Evolutionary conservation across 805 yeast species (phyloP).

Genomic region (Saccharomyces eubayanus): DNA sequence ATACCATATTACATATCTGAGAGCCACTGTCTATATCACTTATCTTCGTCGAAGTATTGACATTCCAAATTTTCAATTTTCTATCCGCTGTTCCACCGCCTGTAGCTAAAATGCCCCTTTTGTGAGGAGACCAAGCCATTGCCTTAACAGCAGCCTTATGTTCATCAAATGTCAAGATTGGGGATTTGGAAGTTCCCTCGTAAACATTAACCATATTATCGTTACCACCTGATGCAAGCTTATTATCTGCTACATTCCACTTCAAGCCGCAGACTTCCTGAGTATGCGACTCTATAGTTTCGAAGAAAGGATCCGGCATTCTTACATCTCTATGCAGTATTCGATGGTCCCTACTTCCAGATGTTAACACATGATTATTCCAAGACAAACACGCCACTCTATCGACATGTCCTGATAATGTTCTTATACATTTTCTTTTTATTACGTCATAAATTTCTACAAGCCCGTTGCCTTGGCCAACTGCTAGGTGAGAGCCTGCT

Average conservation of each 20-base stretch:
- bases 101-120: constrained; percentile 82
- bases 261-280: constrained; percentile 95
- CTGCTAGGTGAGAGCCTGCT: constrained; percentile 87
- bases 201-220: constrained; percentile 80
- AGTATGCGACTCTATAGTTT: constrained; percentile 62
- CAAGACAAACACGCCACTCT: constrained; percentile 86
- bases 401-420: constrained; percentile 84
- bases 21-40: constrained; percentile 90
- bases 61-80: constrained; percentile 85
- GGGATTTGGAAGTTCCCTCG: constrained; percentile 64
- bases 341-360: constrained; percentile 80
- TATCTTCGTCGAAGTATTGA: constrained; percentile 62
- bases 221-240: constrained; percentile 91
- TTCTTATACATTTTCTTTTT: constrained; percentile 70
- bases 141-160: constrained; percentile 97
- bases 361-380: constrained; percentile 82
- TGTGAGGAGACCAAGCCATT: constrained; percentile 95
- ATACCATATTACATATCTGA: constrained; percentile 86
- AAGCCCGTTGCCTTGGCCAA: constrained; percentile 78
- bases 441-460: constrained; percentile 95
- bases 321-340: constrained; percentile 90
- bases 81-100: constrained; percentile 98
- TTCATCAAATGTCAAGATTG: constrained; percentile 65
- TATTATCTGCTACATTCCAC: constrained; percentile 89
- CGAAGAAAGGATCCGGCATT: constrained; percentile 70